These are phyloP conservation scores for Dendrobium chrysotoxum DNA, from an alignment of 106 monocot species.

Conservation along the genomic window DNA sequence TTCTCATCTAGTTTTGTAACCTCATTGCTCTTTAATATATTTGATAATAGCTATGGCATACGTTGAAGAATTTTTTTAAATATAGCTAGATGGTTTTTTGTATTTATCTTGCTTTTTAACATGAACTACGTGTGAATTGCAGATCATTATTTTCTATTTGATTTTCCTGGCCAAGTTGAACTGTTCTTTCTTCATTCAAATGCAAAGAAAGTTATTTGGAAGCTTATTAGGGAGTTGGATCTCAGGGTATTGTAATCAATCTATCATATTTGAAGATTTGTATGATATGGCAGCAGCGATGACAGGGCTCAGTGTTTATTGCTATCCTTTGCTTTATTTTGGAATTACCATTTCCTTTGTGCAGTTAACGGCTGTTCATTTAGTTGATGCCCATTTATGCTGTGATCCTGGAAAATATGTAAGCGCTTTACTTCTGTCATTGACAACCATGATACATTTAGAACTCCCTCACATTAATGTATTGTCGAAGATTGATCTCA, in stretches of 20 bases:
- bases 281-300: background rate
- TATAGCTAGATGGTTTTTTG: background rate
- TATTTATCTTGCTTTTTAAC: background rate
- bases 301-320: background rate
- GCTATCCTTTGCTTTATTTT: background rate
- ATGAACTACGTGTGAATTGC: slow-evolving; percentile 12
- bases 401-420: slow-evolving; percentile 96
- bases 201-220: slow-evolving; percentile 69
- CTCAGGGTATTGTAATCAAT: slow-evolving; percentile 44
- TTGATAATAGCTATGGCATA: background rate
- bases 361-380: slow-evolving; percentile 85
- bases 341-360: slow-evolving; percentile 2
- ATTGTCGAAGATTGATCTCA: slow-evolving; percentile 93
- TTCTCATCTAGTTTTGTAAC: too few relatives aligned
- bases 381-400: slow-evolving; percentile 93
- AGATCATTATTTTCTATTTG: slow-evolving; percentile 97
- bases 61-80: background rate
- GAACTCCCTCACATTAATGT: slow-evolving; percentile 98
- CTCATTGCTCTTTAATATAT: background rate
- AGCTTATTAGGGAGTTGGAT: slow-evolving; percentile 68
- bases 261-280: background rate
- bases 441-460: slow-evolving; percentile 88
- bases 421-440: slow-evolving; percentile 83
- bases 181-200: slow-evolving; percentile 98
- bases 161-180: slow-evolving; percentile 98